These are phyloP conservation scores for Kwoniella shandongensis DNA, from an alignment of 768 basidiomycete species.

Conservation along the genomic window DNA sequence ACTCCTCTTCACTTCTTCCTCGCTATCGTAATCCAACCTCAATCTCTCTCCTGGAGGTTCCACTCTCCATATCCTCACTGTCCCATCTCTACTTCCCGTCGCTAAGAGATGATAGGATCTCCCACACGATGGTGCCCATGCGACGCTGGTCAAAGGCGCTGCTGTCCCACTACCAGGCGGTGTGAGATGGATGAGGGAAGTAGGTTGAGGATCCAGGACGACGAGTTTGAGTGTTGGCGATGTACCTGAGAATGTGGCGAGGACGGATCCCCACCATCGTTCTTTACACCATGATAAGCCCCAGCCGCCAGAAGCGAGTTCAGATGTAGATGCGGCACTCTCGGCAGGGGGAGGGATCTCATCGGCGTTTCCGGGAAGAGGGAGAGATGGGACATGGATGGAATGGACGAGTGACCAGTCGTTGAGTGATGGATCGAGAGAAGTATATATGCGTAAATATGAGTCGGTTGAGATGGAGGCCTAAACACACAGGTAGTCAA, in stretches of 20 bases:
- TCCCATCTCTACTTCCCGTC: slow-evolving; percentile 81
- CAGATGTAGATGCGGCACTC: slow-evolving; percentile 46
- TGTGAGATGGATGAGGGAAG: slow-evolving; percentile 69
- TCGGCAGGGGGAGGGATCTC: slow-evolving; percentile 55
- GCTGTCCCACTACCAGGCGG: slow-evolving; percentile 60
- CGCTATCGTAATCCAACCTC: slow-evolving; percentile 13
- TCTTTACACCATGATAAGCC: slow-evolving; percentile 95
- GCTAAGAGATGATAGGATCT: slow-evolving; percentile 92
- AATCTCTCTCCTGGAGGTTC: slow-evolving; percentile 57
- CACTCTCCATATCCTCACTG: slow-evolving; percentile 85
- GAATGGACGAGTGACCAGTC: slow-evolving; percentile 50
- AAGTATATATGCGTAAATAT: slow-evolving; percentile 80
- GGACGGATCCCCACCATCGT: slow-evolving; percentile 86
- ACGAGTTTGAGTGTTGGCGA: slow-evolving; percentile 74
- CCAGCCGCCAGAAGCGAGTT: slow-evolving; percentile 81
- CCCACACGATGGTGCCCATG: slow-evolving; percentile 94
- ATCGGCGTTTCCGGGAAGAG: slow-evolving; percentile 17
- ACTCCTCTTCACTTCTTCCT: slow-evolving; percentile 54
- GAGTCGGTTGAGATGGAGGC: slow-evolving; percentile 88
- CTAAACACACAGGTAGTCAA: slow-evolving; percentile 54
- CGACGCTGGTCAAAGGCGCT: slow-evolving; percentile 72
- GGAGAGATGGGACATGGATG: slow-evolving; percentile 47
- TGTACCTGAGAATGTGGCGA: slow-evolving; percentile 74
- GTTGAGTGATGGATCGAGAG: slow-evolving; percentile 46
- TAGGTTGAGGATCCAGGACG: slow-evolving; percentile 54